Evolutionary conservation across 306 rosid genomes (phyloP).

Genomic region (Comarum palustre): DNA sequence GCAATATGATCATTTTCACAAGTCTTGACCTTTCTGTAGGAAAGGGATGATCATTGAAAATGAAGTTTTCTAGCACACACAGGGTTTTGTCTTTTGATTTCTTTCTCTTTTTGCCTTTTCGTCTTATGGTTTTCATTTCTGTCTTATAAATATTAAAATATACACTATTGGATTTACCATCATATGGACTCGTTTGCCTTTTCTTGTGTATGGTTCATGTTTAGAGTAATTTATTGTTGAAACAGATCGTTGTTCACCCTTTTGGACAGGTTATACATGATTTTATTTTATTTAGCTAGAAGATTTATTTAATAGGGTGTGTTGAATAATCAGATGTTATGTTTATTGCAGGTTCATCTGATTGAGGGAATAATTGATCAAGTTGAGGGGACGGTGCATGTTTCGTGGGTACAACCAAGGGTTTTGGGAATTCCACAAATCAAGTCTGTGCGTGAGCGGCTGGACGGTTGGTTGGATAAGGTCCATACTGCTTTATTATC

Average conservation of each 20-base stretch:
- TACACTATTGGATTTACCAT: not conserved
- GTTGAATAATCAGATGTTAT: not conserved
- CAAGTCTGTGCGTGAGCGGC: constrained; percentile 76
- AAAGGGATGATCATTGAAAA: not conserved
- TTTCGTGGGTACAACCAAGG: constrained; percentile 99
- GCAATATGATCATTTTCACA: not conserved
- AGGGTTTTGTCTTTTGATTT: not conserved
- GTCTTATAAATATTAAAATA: not conserved
- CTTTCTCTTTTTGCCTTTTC: not conserved
- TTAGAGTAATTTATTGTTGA: not conserved
- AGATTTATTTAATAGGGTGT: not conserved
- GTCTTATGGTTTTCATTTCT: not conserved
- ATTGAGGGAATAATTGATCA: constrained; percentile 97
- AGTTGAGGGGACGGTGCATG: constrained; percentile 90
- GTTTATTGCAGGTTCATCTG: constrained; percentile 75
- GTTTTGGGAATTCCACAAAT: constrained; percentile 87
- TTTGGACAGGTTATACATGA: not conserved
- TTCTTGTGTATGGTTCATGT: not conserved
- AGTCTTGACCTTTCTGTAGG: not conserved
- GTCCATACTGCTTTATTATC: constrained; percentile 82
- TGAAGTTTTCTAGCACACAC: not conserved
- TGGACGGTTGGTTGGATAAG: constrained; percentile 80
- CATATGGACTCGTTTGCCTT: not conserved
- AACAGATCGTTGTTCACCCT: not conserved
- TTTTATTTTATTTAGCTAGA: not conserved